These are phyloP conservation scores for Citrus hindsii DNA, from an alignment of 345 rosid genomes.

Conservation along the genomic window DNA sequence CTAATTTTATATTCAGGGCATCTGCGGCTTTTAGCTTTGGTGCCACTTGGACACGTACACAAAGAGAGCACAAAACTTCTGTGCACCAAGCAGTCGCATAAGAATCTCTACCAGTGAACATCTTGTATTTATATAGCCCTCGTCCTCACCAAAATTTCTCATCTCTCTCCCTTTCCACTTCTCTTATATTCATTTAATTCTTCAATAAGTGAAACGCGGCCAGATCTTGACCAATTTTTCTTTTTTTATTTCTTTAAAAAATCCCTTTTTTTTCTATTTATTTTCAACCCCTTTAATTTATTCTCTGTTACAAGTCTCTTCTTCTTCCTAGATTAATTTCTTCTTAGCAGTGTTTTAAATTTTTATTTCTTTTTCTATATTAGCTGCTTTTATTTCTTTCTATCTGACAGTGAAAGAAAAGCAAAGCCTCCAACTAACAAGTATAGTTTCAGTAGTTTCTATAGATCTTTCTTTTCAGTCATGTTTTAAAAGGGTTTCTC, in stretches of 20 bases:
- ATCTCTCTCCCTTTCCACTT: background rate
- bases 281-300: background rate
- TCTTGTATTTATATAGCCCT: background rate
- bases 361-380: background rate
- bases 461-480: no score
- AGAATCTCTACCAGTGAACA: background rate
- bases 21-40: background rate
- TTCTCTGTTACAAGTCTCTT: background rate
- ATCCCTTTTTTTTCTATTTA: no score
- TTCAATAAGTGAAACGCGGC: background rate
- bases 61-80: slow-evolving; percentile 1
- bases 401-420: no score
- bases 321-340: background rate
- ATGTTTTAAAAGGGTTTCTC: background rate
- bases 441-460: no score
- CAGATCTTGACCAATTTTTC: background rate
- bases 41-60: background rate
- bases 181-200: background rate
- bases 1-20: background rate
- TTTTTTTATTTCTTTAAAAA: background rate
- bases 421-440: no score
- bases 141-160: background rate
- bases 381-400: no score
- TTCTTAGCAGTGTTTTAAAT: background rate
- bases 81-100: slow-evolving; percentile 9